These are phyloP conservation scores for Acanthamoeba castellanii DNA, from an alignment of 208 protist genomes.

Conservation along the genomic window DNA sequence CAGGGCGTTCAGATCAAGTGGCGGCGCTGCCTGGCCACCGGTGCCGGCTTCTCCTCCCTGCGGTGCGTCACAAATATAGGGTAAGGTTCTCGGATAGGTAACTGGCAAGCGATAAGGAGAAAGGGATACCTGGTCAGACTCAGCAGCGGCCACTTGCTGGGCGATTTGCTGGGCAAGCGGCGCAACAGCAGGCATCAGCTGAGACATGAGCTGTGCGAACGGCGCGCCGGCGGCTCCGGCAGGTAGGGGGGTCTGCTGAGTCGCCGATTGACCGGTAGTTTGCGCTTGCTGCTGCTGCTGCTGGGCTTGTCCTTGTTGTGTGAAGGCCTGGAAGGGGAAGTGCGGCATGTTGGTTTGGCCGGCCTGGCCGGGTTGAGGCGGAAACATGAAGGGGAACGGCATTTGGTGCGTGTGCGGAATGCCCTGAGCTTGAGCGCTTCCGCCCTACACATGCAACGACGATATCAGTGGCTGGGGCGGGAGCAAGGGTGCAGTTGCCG, in stretches of 20 bases:
- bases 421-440: background rate
- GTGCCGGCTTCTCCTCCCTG: background rate
- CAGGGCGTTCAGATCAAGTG: conserved; percentile 32
- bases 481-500: background rate
- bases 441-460: background rate
- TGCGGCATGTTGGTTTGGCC: background rate
- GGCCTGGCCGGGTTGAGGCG: background rate
- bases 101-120: background rate
- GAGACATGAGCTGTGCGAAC: conserved; percentile 31
- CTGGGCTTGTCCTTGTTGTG: background rate
- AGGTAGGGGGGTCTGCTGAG: background rate
- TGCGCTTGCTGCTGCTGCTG: conserved; percentile 34
- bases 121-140: background rate
- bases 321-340: background rate
- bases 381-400: conserved; percentile 56
- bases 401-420: background rate
- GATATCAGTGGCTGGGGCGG: background rate
- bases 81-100: background rate
- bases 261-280: background rate
- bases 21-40: background rate
- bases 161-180: conserved; percentile 52
- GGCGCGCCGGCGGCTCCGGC: background rate
- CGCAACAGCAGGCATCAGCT: conserved; percentile 41
- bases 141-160: conserved; percentile 5
- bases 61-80: background rate